Evolutionary conservation across 495 filamentous ascomycete species (phyloP), one percentile per base, ranked within the genome.

Genomic region (Xylaria grammica): DNA sequence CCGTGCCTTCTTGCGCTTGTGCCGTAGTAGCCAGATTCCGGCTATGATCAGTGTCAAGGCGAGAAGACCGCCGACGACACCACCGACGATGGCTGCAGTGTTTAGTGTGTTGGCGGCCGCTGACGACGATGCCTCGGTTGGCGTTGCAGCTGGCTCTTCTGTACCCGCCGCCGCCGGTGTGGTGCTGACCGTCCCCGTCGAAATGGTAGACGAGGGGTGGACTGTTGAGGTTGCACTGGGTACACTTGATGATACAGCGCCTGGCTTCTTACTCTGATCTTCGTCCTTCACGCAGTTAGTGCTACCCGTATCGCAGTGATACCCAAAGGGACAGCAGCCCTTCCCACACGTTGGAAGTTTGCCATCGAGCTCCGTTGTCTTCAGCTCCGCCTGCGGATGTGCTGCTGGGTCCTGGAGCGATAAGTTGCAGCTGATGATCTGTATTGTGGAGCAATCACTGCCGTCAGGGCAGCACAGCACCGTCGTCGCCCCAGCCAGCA

Each of bases 381-480:
- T 91, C 59, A 95, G 75, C 8, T 82, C 73, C 27, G 84, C 88
- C 3, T 80, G 74, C n/a, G 91, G 88, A 59, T 88, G 75, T 17
- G 74, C 58, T 0, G 78, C 85, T 10, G 86, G 81, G 71, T 97
- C 86, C 67, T 93, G 90, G 20, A 82, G 77, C 20, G 76, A 71
- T 52, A 91, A 75, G 63, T 93, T 85, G 79, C 93, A 97, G 32
- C 81, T 81, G 54, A 96, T 89, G 6, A 91, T 81, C 64, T 81
- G 65, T 63, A 97, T 93, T 42, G 76, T 82, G 32, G 76, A 62
- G 77, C 93, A 97, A 68, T 81, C 79, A 13, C 69, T 62, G 2
- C 85, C 87, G 3, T 75, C 60, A 8, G 91, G 91, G 73, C 93
- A 97, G 79, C 93, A 97, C 20, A 96, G 81, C 4, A 88, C 82